Conservation (phyloP, 2,329 filamentous ascomycete species). For the Aspergillus cejpii region DNA sequence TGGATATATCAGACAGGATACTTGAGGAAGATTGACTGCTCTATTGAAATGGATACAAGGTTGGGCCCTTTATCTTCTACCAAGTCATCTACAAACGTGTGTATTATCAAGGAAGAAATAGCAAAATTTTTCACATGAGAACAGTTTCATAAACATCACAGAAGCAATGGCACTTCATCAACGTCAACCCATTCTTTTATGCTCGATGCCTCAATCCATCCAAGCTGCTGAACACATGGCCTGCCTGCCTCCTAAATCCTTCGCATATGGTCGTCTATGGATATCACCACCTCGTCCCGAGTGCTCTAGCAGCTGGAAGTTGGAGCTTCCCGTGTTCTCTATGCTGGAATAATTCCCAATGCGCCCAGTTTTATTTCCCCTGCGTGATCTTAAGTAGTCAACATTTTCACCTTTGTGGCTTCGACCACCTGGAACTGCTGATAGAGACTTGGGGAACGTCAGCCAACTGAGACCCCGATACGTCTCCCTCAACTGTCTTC, state of each 20-base stretch:
- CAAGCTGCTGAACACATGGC: constrained; percentile 9
- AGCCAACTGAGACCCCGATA: constrained; percentile 1
- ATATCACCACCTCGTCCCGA: constrained; percentile 3
- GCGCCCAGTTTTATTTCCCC: constrained; percentile 7
- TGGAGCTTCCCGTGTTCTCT: constrained; percentile 27
- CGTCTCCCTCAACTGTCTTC: constrained; percentile 11
- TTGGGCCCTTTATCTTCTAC: too few species aligned
- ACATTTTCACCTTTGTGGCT: constrained; percentile 16
- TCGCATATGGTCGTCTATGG: background rate
- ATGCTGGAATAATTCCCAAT: constrained; percentile 27
- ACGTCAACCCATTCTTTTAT: constrained; percentile 19
- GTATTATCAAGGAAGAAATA: constrained; percentile 18
- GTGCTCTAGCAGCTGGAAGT: constrained; percentile 11
- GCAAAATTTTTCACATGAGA: constrained; percentile 21
- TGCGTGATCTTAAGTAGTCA: constrained; percentile 26
- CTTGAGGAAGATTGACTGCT: too few species aligned
- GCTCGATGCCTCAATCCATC: constrained; percentile 11
- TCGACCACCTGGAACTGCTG: constrained; percentile 17
- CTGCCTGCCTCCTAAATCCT: constrained; percentile 6
- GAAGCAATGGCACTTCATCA: constrained; percentile 26
- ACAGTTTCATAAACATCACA: constrained; percentile 32
- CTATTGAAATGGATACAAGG: too few species aligned
- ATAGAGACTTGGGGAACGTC: constrained; percentile 12
- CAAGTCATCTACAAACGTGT: too few species aligned
- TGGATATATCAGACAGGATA: too few species aligned